Conservation (phyloP, 2,329 filamentous ascomycete genomes). For the Penicillium sumatraense region DNA sequence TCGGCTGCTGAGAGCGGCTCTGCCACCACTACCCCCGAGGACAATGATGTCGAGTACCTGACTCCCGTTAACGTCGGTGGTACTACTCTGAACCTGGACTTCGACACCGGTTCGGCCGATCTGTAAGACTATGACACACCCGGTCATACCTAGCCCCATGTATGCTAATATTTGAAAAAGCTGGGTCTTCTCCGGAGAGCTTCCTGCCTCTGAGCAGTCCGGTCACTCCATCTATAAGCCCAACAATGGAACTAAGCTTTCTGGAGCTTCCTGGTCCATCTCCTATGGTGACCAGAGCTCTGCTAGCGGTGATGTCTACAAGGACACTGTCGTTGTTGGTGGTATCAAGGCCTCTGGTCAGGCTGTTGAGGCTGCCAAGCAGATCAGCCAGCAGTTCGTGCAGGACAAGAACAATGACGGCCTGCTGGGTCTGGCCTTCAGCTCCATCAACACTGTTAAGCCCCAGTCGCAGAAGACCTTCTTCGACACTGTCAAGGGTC, state of each 20-base stretch:
- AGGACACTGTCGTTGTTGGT: slow-evolving; percentile 67
- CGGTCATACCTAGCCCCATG: neutral
- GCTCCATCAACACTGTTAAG: slow-evolving; percentile 61
- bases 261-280: slow-evolving; percentile 62
- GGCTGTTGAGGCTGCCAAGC: slow-evolving; percentile 67
- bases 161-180: slow-evolving; percentile 37
- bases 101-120: slow-evolving; percentile 73
- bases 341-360: slow-evolving; percentile 63
- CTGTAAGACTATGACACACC: slow-evolving; percentile 55
- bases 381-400: slow-evolving; percentile 60
- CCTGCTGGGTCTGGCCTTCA: slow-evolving; percentile 65
- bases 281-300: slow-evolving; percentile 68
- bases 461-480: slow-evolving; percentile 60
- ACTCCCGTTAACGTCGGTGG: slow-evolving; percentile 67
- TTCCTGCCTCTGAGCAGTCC: slow-evolving; percentile 53
- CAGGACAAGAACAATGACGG: slow-evolving; percentile 61
- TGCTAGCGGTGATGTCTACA: slow-evolving; percentile 68
- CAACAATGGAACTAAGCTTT: slow-evolving; percentile 49
- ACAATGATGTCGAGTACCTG: slow-evolving; percentile 63
- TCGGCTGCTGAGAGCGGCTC: slow-evolving; percentile 37
- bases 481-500: slow-evolving; percentile 61
- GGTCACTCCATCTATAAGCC: slow-evolving; percentile 66
- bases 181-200: slow-evolving; percentile 69
- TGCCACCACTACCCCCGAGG: slow-evolving; percentile 50
- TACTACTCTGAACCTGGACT: slow-evolving; percentile 67